Evolutionary conservation across 2,329 filamentous ascomycete species (phyloP).

Genomic region (Zasmidium angulare): DNA sequence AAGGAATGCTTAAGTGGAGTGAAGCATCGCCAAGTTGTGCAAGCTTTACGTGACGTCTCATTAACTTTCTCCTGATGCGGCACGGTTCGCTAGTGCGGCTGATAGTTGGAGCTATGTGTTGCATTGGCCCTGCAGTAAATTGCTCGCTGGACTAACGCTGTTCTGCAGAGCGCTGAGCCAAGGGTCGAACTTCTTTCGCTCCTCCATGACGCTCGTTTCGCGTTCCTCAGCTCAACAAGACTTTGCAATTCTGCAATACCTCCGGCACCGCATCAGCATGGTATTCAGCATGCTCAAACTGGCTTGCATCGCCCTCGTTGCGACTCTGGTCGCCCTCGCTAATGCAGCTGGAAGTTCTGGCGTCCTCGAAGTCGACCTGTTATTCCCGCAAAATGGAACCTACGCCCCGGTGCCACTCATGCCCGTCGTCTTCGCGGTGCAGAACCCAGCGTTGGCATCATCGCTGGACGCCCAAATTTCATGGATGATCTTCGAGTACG

Average conservation of each 20-base stretch:
- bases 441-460: not conserved
- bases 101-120: not conserved
- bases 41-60: not conserved
- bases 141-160: not conserved
- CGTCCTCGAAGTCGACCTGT: slow-evolving; percentile 4
- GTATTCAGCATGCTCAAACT: not conserved
- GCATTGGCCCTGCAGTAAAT: not conserved
- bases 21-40: not conserved
- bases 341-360: not conserved
- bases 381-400: slow-evolving; percentile 6
- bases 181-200: not conserved
- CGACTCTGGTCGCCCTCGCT: not conserved
- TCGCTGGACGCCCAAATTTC: not conserved
- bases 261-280: not conserved
- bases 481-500: not conserved
- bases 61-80: not conserved
- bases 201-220: too few relatives aligned
- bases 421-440: slow-evolving; percentile 6
- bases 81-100: not conserved
- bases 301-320: not conserved
- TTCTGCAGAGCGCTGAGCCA: not conserved
- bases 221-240: too few relatives aligned
- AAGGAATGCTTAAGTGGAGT: not conserved
- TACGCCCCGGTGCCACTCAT: slow-evolving; percentile 1
- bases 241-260: not conserved